Base-by-base conservation (phyloP, 805 yeast species). In the Sungouiozyma intestinalis region DNA sequence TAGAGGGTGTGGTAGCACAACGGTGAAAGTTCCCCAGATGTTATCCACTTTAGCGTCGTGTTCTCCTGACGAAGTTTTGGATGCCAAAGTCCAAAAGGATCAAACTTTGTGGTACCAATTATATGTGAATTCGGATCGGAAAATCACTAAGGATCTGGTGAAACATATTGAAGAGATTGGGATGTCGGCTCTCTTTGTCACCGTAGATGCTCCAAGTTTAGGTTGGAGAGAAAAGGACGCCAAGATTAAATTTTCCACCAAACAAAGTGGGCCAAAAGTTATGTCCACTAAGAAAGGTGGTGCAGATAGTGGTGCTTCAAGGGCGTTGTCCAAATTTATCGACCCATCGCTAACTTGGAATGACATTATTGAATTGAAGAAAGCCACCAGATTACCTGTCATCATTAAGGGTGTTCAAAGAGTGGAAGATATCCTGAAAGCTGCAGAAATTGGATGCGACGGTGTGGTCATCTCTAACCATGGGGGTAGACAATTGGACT, bases 191-290 rank as follows among this genome's bases (percentile, higher is more conserved):
- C 67, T 87, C 29, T 86, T 86, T 56, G 76, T 87, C 49, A 87
- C 97, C 0, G 95, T 85, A 6, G 96, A 87, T 67, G 95, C 96
- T 0, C 96, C 96, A 5, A 81, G 83, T 47, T 69, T 87, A 35
- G 97, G 97, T 13, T 76, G 92, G 48, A 76, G 97, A 52, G 97
- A 88, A 62, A 87, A 85, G 62, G 95, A 86, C 55, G 74, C 76
- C 76, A 74, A 85, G 47, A 63, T 77, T 43, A 81, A 82, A 57
- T 73, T 73, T 47, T 62, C 66, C 16, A 74, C 66, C 33, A 49
- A 60, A 13, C 40, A 40, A 13, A 43, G 37, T n/a, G 54, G 57
- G 18, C 54, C 64, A 13, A 43, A 48, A 29, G 62, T 73, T 13
- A 70, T 69, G 58, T 74, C 71, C 40, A 69, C 71, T 2, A 76